phyloP scores from a whole-genome alignment of 164 flowering plant species.

The Berberis vulgaris region DNA sequence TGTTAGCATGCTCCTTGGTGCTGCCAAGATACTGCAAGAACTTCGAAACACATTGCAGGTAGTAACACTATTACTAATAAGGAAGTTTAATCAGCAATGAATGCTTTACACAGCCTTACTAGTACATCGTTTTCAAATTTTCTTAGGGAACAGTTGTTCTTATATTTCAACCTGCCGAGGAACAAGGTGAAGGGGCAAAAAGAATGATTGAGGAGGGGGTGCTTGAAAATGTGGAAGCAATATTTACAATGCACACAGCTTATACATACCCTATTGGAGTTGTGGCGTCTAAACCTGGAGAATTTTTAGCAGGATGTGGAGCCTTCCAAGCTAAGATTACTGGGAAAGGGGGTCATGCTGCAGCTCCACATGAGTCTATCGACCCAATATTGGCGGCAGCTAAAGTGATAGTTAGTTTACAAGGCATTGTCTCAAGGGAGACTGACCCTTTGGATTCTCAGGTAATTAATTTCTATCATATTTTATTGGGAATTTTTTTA shows the following conservation, averaged over 20 bases:
- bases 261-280: constrained; percentile 25
- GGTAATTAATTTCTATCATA: constrained; percentile 18
- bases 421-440: constrained; percentile 59
- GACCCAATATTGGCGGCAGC: constrained; percentile 68
- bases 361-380: constrained; percentile 39
- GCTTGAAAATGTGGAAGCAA: constrained; percentile 53
- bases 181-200: constrained; percentile 47
- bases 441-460: constrained; percentile 58
- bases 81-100: background rate
- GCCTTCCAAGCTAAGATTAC: constrained; percentile 44
- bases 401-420: constrained; percentile 43
- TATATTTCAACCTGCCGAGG: constrained; percentile 81
- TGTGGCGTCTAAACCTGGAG: constrained; percentile 44
- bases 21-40: constrained; percentile 48
- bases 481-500: too few species aligned
- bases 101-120: too few species aligned
- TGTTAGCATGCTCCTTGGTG: constrained; percentile 67
- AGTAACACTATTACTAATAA: background rate
- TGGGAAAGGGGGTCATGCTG: constrained; percentile 74
- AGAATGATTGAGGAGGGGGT: constrained; percentile 55
- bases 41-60: constrained; percentile 29
- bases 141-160: constrained; percentile 59
- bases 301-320: constrained; percentile 60
- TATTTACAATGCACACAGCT: constrained; percentile 44
- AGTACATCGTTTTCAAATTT: too few species aligned